These are phyloP conservation scores for Ceratocystis lukuohia DNA, from an alignment of 2,329 filamentous ascomycete genomes.

Conservation along the genomic window DNA sequence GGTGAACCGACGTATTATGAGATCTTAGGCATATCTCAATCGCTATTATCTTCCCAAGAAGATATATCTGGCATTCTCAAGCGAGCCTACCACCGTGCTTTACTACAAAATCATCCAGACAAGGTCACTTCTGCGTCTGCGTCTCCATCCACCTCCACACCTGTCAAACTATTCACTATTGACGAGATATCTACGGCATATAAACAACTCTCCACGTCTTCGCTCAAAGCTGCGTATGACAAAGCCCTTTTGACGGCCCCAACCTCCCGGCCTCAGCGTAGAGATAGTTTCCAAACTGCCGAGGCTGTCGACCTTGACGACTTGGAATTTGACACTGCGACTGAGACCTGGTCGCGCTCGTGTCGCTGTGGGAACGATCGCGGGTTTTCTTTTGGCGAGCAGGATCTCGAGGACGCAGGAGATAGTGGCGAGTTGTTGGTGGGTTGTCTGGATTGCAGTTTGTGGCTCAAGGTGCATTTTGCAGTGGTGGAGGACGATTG, in stretches of 20 bases:
- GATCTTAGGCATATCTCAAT: constrained; percentile 42
- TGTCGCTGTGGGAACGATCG: constrained; percentile 52
- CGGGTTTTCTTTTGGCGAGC: constrained; percentile 46
- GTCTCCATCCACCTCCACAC: constrained; percentile 8
- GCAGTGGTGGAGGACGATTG: constrained; percentile 34
- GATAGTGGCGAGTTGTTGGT: constrained; percentile 49
- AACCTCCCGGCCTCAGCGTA: constrained; percentile 17
- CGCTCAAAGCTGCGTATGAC: constrained; percentile 42
- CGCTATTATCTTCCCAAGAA: constrained; percentile 33
- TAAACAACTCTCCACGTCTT: constrained; percentile 39
- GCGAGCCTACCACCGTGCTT: constrained; percentile 49
- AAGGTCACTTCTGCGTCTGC: constrained; percentile 27
- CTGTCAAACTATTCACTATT: constrained; percentile 33
- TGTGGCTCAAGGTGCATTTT: constrained; percentile 54
- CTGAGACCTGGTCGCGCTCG: constrained; percentile 39
- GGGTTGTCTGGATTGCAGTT: constrained; percentile 51
- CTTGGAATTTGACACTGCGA: constrained; percentile 38
- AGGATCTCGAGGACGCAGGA: constrained; percentile 44
- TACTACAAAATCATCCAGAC: constrained; percentile 54
- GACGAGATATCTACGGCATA: constrained; percentile 53
- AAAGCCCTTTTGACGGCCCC: constrained; percentile 30
- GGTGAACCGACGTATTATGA: constrained; percentile 42
- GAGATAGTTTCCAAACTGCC: constrained; percentile 42
- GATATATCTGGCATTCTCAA: constrained; percentile 40
- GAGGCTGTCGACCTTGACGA: constrained; percentile 55